Base-by-base conservation (phyloP, 2,329 filamentous ascomycete genomes). In the Colletotrichum sublineola region DNA sequence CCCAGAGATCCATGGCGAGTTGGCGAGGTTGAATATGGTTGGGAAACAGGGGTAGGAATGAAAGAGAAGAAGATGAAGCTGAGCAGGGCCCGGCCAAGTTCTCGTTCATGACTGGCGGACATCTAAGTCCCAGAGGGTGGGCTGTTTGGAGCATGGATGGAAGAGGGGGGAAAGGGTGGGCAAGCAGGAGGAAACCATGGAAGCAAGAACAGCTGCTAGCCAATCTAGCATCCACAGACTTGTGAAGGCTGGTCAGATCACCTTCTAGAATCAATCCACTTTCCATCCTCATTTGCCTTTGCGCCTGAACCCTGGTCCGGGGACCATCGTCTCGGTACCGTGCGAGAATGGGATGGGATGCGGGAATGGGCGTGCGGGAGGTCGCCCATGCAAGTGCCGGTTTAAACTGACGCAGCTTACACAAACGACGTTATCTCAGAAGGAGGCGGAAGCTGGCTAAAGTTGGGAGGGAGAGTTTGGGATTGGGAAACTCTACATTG, bases 201-300 rank as follows among this genome's bases (percentile, higher is more conserved):
- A 18, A 64, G 15, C 14, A 38, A 61, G 60, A 38, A 38, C 60
- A 50, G 48, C 60, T 50, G 61, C 58, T 70, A 55, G 61, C 52
- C 36, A 20, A 42, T 33, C 67, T 29, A 38, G 69, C 60, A 68
- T 58, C n/a, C 46, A 55, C 46, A 31, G 69, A 46, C 36, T 64
- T 20, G 66, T 46, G 31, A 56, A 42, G 58, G 66, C 38, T 72
- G 66, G 46, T 56, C 53, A 58, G 52, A 58, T 52, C 50, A 58
- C 42, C 68, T 71, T 71, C 65, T 71, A 68, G 68, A 68, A 68
- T 50, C 66, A 52, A 69, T 64, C 55, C 53, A 50, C 64, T 64
- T 64, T 36, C 38, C 38, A 8, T n/a, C 20, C 20, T 42, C 40
- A 24, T 58, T 67, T 64, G 40, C 12, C 46, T 56, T 24, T 60